Conservation (phyloP, 768 basidiomycete genomes). For the Lentinula boryana region DNA sequence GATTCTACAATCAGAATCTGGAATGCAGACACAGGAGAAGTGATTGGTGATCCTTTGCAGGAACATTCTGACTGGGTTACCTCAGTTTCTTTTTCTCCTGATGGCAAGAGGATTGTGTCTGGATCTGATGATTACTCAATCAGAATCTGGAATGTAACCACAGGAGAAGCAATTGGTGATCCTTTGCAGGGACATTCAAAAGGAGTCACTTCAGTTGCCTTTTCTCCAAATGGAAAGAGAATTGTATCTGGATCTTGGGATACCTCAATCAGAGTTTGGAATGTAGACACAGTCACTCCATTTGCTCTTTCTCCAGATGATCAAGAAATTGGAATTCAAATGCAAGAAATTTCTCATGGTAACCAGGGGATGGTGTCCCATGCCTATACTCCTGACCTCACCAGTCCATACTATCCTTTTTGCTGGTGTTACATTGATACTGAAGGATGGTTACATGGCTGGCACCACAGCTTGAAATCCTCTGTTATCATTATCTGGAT, state of each 20-base stretch:
- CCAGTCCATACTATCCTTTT: neutral
- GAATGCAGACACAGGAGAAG: conserved; percentile 26
- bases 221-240: neutral
- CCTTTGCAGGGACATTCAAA: neutral
- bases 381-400: neutral
- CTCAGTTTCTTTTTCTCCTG: neutral
- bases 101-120: neutral
- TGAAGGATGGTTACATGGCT: neutral
- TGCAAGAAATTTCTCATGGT: neutral
- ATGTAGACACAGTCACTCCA: neutral
- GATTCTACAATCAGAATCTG: neutral
- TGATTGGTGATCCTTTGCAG: conserved; percentile 8
- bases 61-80: neutral
- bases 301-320: neutral
- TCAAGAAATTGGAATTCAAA: neutral
- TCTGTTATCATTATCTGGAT: neutral
- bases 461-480: too few relatives aligned
- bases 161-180: neutral
- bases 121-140: neutral
- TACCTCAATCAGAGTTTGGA: neutral
- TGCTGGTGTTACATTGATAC: neutral
- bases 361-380: neutral
- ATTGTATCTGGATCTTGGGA: neutral
- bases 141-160: neutral
- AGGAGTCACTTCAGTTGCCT: neutral